Base-by-base conservation (phyloP, 345 rosid species). In the Fremontodendron californicum region DNA sequence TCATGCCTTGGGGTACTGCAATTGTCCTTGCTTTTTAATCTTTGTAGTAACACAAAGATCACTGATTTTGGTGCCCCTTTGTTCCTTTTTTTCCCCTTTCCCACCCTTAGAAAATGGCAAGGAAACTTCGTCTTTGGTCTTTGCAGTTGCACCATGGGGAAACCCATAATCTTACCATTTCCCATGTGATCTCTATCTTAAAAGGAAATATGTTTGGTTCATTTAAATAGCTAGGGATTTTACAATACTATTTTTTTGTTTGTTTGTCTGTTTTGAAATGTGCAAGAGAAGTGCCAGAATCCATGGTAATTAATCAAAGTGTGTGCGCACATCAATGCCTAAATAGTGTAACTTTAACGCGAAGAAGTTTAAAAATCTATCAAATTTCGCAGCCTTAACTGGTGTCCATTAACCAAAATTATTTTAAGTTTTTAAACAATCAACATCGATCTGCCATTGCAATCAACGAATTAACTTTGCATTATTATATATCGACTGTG, bases 1-100 rank as follows among this genome's bases (percentile, higher is more conserved):
- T 83, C 87, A 64, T 83, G 86, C 83, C 67, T 85, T 72, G 66
- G 88, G 77, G 72, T 52, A 51, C 72, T 72, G 85, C 80, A 68
- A 61, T 2, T 82, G 77, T 80, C 75, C 72, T 69, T 75, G 71
- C 66, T 76, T 82, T 82, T 66, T 7, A 11, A 60, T 60, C 40
- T 78, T 65, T 81, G 83, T 85, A 81, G 83, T 83, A 81, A 69
- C 82, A 77, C 86, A 62, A 83, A 69, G 78, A 43, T 74, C 73
- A 29, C 79, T 21, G 66, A 60, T 71, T 78, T 75, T 35, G 78
- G 68, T 64, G 75, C 74, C 57, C 54, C 9, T 21, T 61, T 33
- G 8, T 6, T 65, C 67, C 3, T 46, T 60, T 66, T 6, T 25
- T 25, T 25, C 11, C 0, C 27, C 5, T 33, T 33, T 5, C 40